These are phyloP conservation scores for Chlorella sp. DNA, from an alignment of 139 green algal species.

Conservation along the genomic window DNA sequence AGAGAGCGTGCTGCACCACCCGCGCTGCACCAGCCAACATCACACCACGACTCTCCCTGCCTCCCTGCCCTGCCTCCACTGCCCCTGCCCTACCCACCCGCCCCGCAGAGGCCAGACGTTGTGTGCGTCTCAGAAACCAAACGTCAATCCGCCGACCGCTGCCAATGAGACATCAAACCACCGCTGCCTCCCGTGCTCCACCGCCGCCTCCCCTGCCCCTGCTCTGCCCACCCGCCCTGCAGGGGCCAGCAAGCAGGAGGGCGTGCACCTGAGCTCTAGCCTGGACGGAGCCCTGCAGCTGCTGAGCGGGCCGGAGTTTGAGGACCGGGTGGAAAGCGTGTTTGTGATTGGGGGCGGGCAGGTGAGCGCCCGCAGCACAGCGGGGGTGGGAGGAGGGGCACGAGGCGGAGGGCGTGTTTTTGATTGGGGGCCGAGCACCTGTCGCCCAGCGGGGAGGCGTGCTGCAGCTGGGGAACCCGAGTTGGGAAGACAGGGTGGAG, in stretches of 20 bases:
- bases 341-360: slow-evolving; percentile 98
- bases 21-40: not conserved
- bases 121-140: no score
- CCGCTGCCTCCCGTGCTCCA: no score
- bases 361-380: not conserved
- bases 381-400: not conserved
- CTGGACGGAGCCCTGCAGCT: slow-evolving; percentile 80
- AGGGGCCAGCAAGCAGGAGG: slow-evolving; percentile 38
- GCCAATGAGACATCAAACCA: no score
- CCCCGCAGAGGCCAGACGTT: no score
- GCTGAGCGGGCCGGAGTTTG: slow-evolving; percentile 55
- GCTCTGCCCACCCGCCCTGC: not conserved
- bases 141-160: no score
- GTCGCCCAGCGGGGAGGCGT: slow-evolving; percentile 76
- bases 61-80: no score
- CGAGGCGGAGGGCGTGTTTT: slow-evolving; percentile 90
- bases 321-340: slow-evolving; percentile 75
- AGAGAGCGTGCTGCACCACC: no score
- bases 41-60: no score
- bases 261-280: slow-evolving; percentile 67
- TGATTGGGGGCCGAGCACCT: slow-evolving; percentile 92
- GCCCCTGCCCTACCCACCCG: no score
- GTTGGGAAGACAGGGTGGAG: slow-evolving; percentile 70
- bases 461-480: slow-evolving; percentile 56
- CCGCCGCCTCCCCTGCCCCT: not conserved